A percentile compares a stretch with the other conserved stretches of the same genome.
These are phyloP conservation scores for Mucor irregularis DNA, from an alignment of 371 early-diverging fungal genomes.

Conservation along the genomic window DNA sequence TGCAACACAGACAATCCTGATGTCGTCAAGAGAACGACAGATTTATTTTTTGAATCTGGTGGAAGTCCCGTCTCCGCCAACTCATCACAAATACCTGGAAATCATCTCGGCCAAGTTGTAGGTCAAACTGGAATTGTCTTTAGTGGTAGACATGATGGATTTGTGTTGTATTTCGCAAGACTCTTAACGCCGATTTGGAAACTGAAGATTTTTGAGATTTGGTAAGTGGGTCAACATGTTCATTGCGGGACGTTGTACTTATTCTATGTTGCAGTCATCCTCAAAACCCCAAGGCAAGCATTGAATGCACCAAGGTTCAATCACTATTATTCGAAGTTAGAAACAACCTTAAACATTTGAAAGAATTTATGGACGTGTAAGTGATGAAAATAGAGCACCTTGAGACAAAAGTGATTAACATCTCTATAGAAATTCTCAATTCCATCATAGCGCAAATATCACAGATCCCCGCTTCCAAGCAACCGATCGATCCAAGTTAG, in stretches of 20 bases:
- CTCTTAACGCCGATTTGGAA: slow-evolving; percentile 80
- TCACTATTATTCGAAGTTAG: slow-evolving; percentile 42
- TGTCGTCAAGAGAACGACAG: slow-evolving; percentile 38
- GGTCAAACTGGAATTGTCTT: slow-evolving; percentile 48
- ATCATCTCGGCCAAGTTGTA: slow-evolving; percentile 31
- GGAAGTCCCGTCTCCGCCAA: slow-evolving; percentile 49
- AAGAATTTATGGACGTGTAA: slow-evolving; percentile 53
- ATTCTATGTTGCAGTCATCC: neutral
- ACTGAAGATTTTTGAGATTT: slow-evolving; percentile 39
- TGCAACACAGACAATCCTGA: slow-evolving; percentile 31
- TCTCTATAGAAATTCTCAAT: slow-evolving; percentile 35
- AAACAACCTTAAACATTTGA: slow-evolving; percentile 44
- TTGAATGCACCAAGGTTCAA: slow-evolving; percentile 8
- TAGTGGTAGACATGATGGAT: slow-evolving; percentile 77
- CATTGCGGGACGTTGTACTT: neutral
- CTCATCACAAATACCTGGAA: slow-evolving; percentile 6
- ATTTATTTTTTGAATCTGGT: slow-evolving; percentile 63
- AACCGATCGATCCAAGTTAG: slow-evolving; percentile 18
- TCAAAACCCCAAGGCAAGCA: neutral
- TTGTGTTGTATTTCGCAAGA: slow-evolving; percentile 77
- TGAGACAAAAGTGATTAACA: too few relatives aligned
- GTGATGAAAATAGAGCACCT: too few relatives aligned
- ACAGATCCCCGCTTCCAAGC: slow-evolving; percentile 29
- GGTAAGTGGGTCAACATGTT: slow-evolving; percentile 14
- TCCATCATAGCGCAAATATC: slow-evolving; percentile 28